These are phyloP conservation scores for Apiospora aurea DNA, from an alignment of 2,329 filamentous ascomycete species.

Conservation along the genomic window DNA sequence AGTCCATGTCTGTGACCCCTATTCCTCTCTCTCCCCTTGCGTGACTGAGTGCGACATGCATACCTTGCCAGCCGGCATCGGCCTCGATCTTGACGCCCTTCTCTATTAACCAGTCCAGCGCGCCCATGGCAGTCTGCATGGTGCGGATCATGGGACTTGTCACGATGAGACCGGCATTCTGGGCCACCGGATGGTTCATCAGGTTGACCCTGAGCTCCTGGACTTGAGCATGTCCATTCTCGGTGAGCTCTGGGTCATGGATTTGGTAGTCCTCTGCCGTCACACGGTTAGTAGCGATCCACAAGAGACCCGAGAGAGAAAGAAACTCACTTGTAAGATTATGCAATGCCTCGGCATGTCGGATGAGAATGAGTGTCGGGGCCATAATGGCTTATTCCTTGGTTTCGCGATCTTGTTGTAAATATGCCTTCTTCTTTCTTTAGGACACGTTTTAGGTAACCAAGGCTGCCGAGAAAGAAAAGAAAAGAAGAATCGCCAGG, in stretches of 20 bases:
- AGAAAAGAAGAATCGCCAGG: not conserved
- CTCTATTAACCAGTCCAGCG: constrained; percentile 65
- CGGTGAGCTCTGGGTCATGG: constrained; percentile 59
- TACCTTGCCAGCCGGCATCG: constrained; percentile 71
- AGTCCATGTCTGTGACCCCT: constrained; percentile 26
- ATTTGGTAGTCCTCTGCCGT: constrained; percentile 53
- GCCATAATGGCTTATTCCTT: constrained; percentile 48
- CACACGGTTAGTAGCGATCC: constrained; percentile 32
- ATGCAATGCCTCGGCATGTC: constrained; percentile 80
- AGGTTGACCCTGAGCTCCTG: constrained; percentile 51
- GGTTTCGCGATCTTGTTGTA: not conserved
- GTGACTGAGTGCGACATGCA: not conserved
- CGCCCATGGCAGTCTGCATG: constrained; percentile 66
- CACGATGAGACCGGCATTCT: constrained; percentile 60
- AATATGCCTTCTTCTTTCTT: not conserved
- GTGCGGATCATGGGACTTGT: constrained; percentile 72
- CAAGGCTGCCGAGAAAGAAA: not conserved
- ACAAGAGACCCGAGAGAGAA: not conserved
- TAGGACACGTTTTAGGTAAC: not conserved
- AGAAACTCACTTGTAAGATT: constrained; percentile 58
- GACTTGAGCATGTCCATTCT: constrained; percentile 58
- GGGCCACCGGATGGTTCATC: constrained; percentile 46
- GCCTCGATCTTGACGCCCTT: constrained; percentile 61
- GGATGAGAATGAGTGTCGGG: constrained; percentile 77
- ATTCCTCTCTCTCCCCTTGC: too few species aligned